phyloP scores from a whole-genome alignment of 805 yeast species.

The Wickerhamiella bombiphila region DNA sequence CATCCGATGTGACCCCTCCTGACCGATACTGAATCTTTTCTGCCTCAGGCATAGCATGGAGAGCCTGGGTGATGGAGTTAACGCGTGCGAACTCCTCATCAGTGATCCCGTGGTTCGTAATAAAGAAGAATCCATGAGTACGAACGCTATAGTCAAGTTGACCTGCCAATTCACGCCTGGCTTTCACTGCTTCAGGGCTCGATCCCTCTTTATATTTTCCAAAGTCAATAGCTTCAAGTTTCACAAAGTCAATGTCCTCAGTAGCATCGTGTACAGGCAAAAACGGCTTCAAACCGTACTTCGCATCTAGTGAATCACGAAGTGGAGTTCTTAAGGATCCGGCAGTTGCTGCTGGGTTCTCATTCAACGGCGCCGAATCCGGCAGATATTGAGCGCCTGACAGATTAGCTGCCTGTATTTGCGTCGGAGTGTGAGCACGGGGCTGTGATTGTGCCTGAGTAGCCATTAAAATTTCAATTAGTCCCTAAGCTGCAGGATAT shows the following conservation, averaged over 20 bases:
- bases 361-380: conserved; percentile 5
- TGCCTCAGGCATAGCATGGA: conserved; percentile 29
- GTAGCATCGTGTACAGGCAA: conserved; percentile 8
- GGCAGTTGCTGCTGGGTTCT: neutral
- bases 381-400: no score
- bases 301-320: conserved; percentile 2
- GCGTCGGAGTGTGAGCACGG: no score
- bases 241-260: conserved; percentile 9
- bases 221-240: conserved; percentile 24
- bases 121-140: conserved; percentile 32
- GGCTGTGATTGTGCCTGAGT: no score
- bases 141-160: conserved; percentile 29
- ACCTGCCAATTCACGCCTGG: conserved; percentile 25
- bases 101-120: conserved; percentile 30
- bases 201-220: conserved; percentile 25
- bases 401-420: no score
- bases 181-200: conserved; percentile 20
- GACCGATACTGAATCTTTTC: conserved; percentile 28
- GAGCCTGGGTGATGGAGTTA: conserved; percentile 29
- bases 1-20: conserved; percentile 27
- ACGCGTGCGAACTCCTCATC: conserved; percentile 24
- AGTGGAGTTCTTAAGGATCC: conserved; percentile 3
- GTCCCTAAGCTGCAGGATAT: no score
- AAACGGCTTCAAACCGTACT: conserved; percentile 6
- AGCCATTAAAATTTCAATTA: no score